Conservation (phyloP, 2,329 filamentous ascomycete genomes). For the Hawksworthiomyces lignivorus region DNA sequence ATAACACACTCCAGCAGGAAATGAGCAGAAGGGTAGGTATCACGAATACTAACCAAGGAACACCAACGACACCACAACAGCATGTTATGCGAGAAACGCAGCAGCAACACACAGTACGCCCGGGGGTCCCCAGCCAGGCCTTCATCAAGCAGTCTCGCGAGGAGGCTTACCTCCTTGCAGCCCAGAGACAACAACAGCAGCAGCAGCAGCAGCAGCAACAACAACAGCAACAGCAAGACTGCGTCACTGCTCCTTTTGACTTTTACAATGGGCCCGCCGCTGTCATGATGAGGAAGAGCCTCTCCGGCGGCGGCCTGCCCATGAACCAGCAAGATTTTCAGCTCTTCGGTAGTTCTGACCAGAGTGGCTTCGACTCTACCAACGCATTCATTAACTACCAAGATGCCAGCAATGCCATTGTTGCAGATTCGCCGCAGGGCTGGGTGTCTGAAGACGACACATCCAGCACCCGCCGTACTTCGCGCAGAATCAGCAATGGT, state of each 20-base stretch:
- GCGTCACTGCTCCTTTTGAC: conserved; percentile 39
- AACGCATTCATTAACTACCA: conserved; percentile 40
- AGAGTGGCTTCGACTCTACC: conserved; percentile 39
- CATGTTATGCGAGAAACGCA: conserved; percentile 85
- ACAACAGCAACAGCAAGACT: conserved; percentile 17
- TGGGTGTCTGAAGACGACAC: conserved; percentile 46
- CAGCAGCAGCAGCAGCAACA: conserved; percentile 4
- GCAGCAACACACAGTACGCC: conserved; percentile 77
- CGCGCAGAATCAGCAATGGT: conserved; percentile 50
- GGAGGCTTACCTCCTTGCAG: conserved; percentile 52
- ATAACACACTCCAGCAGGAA: conserved; percentile 33
- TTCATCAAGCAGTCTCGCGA: conserved; percentile 24
- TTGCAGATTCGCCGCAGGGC: conserved; percentile 23
- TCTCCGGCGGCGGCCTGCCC: conserved; percentile 13
- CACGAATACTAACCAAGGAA: conserved; percentile 46
- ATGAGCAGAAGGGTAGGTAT: conserved; percentile 44
- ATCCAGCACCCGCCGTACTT: conserved; percentile 32
- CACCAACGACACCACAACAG: conserved; percentile 53
- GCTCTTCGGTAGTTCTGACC: conserved; percentile 34
- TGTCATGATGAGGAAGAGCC: conserved; percentile 39
- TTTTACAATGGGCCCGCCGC: conserved; percentile 36
- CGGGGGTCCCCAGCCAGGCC: conserved; percentile 46
- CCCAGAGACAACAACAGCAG: conserved; percentile 29
- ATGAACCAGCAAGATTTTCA: conserved; percentile 39
- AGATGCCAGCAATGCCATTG: conserved; percentile 20